Conservation (phyloP, 2,329 filamentous ascomycete genomes). For the Aspergillus fijiensis region DNA sequence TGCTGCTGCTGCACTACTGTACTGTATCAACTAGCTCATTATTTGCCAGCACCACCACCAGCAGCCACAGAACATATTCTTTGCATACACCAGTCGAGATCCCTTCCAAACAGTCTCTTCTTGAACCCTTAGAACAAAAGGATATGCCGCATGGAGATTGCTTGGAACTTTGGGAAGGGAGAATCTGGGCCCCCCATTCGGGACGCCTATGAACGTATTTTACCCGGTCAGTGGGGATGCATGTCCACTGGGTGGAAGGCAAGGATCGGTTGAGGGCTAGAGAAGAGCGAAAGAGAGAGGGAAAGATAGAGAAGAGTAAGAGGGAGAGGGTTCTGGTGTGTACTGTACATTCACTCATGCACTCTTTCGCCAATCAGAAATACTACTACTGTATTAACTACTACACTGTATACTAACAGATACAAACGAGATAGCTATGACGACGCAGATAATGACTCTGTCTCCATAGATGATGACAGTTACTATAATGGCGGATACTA, state of each 20-base stretch:
- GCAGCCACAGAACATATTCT: neutral
- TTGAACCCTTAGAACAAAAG: neutral
- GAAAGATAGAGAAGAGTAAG: neutral
- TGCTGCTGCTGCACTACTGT: no score
- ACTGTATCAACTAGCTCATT: no score
- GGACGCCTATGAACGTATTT: neutral
- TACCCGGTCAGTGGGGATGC: constrained; percentile 3
- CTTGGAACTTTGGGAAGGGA: neutral
- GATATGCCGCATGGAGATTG: neutral
- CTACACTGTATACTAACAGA: neutral
- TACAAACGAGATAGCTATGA: neutral
- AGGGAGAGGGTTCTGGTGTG: neutral
- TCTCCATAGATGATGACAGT: neutral
- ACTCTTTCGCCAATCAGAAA: no score
- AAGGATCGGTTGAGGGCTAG: neutral
- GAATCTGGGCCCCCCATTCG: constrained; percentile 1
- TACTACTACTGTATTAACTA: no score
- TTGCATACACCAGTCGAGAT: neutral
- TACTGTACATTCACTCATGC: neutral
- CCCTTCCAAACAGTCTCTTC: neutral
- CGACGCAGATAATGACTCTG: neutral
- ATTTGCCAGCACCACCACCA: neutral
- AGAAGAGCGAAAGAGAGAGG: neutral
- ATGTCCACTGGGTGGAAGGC: neutral
- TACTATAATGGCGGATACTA: neutral